Percentiles rank a stretch among this genome's conserved stretches.
These are phyloP conservation scores for Helminthosporium solani DNA, from an alignment of 2,329 filamentous ascomycete species.

Conservation along the genomic window DNA sequence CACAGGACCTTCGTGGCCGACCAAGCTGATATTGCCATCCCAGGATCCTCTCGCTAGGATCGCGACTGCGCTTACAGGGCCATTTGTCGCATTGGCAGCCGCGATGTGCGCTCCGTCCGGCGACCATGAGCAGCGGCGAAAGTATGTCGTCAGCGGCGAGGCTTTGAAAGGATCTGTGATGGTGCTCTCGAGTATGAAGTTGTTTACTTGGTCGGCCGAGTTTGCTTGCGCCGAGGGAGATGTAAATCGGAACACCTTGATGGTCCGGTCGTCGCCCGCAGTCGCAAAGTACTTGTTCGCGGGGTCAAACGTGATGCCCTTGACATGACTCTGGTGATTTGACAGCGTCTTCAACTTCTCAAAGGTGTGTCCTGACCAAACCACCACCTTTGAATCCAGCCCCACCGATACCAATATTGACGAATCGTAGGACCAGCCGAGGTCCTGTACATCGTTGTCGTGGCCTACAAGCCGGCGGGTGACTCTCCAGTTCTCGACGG, in stretches of 20 bases:
- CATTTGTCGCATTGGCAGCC: slow-evolving; percentile 94
- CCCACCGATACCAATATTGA: slow-evolving; percentile 95
- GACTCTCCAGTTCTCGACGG: slow-evolving; percentile 97
- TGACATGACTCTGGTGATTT: slow-evolving; percentile 95
- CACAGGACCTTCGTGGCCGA: slow-evolving; percentile 93
- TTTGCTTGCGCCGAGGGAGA: slow-evolving; percentile 85
- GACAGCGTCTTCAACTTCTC: slow-evolving; percentile 95
- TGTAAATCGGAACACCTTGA: slow-evolving; percentile 95
- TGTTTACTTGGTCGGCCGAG: slow-evolving; percentile 92
- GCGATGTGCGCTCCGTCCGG: slow-evolving; percentile 97
- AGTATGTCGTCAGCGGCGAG: slow-evolving; percentile 94
- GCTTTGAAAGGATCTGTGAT: slow-evolving; percentile 85
- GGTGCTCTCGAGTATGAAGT: slow-evolving; percentile 92
- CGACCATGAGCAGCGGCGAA: slow-evolving; percentile 94
- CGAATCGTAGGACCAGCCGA: slow-evolving; percentile 95
- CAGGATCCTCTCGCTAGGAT: slow-evolving; percentile 90
- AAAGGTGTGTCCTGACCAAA: slow-evolving; percentile 97
- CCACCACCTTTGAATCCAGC: slow-evolving; percentile 94
- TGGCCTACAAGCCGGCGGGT: slow-evolving; percentile 91
- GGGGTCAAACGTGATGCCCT: slow-evolving; percentile 96
- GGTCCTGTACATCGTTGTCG: slow-evolving; percentile 97
- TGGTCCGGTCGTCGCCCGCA: slow-evolving; percentile 92
- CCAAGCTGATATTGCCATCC: slow-evolving; percentile 96
- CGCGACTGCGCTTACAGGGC: slow-evolving; percentile 93
- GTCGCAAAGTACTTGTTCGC: slow-evolving; percentile 99